Base-by-base conservation (phyloP, 2,329 filamentous ascomycete species). In the Fusarium foetens region DNA sequence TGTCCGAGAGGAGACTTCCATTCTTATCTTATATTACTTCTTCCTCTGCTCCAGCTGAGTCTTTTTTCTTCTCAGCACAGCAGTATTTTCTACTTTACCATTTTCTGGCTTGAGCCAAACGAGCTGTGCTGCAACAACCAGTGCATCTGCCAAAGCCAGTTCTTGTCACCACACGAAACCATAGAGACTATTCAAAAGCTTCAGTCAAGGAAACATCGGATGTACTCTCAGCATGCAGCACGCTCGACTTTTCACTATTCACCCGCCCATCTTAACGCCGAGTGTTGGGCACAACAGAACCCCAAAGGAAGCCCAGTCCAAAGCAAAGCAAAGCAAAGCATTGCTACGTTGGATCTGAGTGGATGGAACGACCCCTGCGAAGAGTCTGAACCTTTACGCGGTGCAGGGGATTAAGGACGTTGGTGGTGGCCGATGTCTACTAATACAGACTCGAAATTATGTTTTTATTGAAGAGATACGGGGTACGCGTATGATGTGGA, bases 321-420 rank as follows among this genome's bases (percentile, higher is more conserved):
- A 48, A 39, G 45, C 43, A 31, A 21, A 46, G 8, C 23, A 43
- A 21, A 19, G 12, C 29, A 51, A n/a, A 41, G 39, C 39, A 23
- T 17, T 39, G 19, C 23, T 53, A n/a, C 38, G 9, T 13, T 52
- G 25, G 43, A 45, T 51, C 36, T 29, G 58, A 42, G 72, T 33
- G 53, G 72, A 70, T 73, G 74, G 72, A 51, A 39, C 52, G 27
- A 67, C 74, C 74, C 74, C 72, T 75, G 67, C 66, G 36, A 67
- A 57, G 74, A 76, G 74, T 76, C 72, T 76, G 72, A 76, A 76
- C 74, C 74, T 76, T 76, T 76, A 68, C 74, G 74, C 48, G 74
- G 74, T 76, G 74, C 72, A 70, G 74, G 74, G 74, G 74, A 75
- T 75, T 76, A 70, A 58, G 45, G 67, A 55, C 45, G 43, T 60